A percentile compares a stretch with the other conserved stretches of the same genome.
These are phyloP conservation scores for Irpex sp. DNA, from an alignment of 1,284 basidiomycete species.

Conservation along the genomic window DNA sequence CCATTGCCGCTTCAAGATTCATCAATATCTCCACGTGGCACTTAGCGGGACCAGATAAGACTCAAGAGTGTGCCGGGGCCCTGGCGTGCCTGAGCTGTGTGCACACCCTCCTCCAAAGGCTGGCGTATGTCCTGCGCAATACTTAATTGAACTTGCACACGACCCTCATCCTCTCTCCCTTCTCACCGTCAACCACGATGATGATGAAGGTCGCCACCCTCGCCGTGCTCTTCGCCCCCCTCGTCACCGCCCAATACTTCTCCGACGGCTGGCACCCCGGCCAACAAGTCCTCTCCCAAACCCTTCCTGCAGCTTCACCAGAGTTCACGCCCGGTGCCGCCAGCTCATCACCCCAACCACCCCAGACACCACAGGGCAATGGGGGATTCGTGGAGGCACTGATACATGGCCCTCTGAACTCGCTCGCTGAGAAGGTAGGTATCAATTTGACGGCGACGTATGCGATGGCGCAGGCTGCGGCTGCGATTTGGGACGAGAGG, in stretches of 20 bases:
- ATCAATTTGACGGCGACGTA: slow-evolving; percentile 63
- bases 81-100: slow-evolving; percentile 8
- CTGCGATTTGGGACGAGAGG: slow-evolving; percentile 57
- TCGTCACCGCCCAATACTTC: slow-evolving; percentile 60
- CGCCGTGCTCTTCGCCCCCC: slow-evolving; percentile 29
- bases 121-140: too few relatives aligned
- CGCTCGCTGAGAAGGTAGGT: slow-evolving; percentile 50
- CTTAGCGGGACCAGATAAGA: neutral
- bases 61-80: neutral
- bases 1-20: too few relatives aligned
- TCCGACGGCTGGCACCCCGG: slow-evolving; percentile 75
- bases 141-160: neutral
- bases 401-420: slow-evolving; percentile 43
- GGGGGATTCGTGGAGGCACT: slow-evolving; percentile 39
- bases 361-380: too few relatives aligned
- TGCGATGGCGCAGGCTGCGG: slow-evolving; percentile 31
- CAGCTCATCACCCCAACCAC: slow-evolving; percentile 9
- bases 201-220: slow-evolving; percentile 47
- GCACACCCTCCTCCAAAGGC: neutral
- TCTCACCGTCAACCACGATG: slow-evolving; percentile 13
- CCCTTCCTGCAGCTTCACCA: slow-evolving; percentile 11
- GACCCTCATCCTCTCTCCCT: neutral
- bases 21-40: neutral
- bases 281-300: slow-evolving; percentile 37
- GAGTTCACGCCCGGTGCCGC: slow-evolving; percentile 11